These are phyloP conservation scores for Cicer bijugum DNA, from an alignment of 306 rosid genomes.

Conservation along the genomic window DNA sequence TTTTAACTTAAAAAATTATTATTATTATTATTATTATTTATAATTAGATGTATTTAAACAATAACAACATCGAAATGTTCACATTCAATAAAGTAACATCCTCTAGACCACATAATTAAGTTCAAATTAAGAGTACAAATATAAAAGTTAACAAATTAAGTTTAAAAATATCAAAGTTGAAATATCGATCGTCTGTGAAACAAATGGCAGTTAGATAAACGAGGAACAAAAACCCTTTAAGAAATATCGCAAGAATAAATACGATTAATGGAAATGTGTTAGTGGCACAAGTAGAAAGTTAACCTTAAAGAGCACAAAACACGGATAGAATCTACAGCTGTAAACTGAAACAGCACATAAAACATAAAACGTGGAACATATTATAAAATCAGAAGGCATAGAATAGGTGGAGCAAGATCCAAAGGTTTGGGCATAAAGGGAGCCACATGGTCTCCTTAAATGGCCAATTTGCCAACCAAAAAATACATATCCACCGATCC, in stretches of 20 bases:
- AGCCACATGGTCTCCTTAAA: constrained; percentile 56
- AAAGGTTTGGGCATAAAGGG: constrained; percentile 51
- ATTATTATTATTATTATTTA: neutral
- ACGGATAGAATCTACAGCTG: constrained; percentile 54
- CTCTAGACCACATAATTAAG: too few relatives aligned
- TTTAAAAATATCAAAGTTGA: too few relatives aligned
- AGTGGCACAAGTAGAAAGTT: constrained; percentile 17
- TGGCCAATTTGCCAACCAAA: constrained; percentile 44
- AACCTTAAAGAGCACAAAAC: constrained; percentile 53
- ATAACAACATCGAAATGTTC: too few relatives aligned
- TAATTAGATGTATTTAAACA: too few relatives aligned
- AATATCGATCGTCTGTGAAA: too few relatives aligned
- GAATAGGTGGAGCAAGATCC: constrained; percentile 24
- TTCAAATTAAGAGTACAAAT: too few relatives aligned
- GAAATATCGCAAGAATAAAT: neutral
- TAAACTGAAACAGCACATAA: constrained; percentile 38
- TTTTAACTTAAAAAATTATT: neutral
- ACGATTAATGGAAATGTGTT: constrained; percentile 31
- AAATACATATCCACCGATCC: constrained; percentile 25
- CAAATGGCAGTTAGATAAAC: too few relatives aligned
- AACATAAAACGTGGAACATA: constrained; percentile 51
- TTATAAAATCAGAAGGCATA: constrained; percentile 38
- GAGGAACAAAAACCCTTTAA: neutral
- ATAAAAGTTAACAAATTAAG: too few relatives aligned
- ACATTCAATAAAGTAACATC: too few relatives aligned